A percentile compares a stretch with the other conserved stretches of the same genome.
Evolutionary conservation across 306 rosid genomes (phyloP).

Genomic region (Sicyos edulis): DNA sequence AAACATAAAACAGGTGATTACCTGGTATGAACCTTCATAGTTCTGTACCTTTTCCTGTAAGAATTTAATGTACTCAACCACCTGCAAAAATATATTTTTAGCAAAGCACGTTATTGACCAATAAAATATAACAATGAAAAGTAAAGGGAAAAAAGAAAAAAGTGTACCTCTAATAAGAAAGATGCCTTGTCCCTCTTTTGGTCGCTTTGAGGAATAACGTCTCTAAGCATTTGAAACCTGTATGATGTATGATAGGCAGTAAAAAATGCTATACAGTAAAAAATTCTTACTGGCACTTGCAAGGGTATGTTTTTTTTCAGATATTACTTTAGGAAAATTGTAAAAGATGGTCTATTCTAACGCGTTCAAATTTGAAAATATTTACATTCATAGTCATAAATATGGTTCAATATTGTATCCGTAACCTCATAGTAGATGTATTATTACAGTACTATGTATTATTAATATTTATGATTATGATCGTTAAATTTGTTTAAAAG

Average conservation of each 20-base stretch:
- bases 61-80: constrained; percentile 83
- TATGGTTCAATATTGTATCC: too few relatives aligned
- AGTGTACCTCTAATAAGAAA: constrained; percentile 77
- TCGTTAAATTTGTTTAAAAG: too few relatives aligned
- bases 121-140: not conserved
- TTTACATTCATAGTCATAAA: too few relatives aligned
- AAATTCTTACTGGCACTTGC: too few relatives aligned
- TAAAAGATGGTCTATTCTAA: too few relatives aligned
- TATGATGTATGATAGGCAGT: constrained; percentile 31
- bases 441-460: too few relatives aligned
- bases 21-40: constrained; percentile 78
- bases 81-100: constrained; percentile 32
- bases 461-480: too few relatives aligned
- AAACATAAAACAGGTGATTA: constrained; percentile 27
- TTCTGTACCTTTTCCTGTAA: constrained; percentile 81
- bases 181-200: constrained; percentile 99
- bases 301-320: too few relatives aligned
- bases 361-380: too few relatives aligned
- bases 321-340: too few relatives aligned
- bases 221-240: constrained; percentile 93
- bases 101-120: constrained; percentile 3
- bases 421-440: too few relatives aligned
- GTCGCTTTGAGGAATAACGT: constrained; percentile 88
- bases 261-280: not conserved
- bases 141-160: not conserved